These are phyloP conservation scores for Massarina eburnea DNA, from an alignment of 2,329 filamentous ascomycete species.

Conservation along the genomic window DNA sequence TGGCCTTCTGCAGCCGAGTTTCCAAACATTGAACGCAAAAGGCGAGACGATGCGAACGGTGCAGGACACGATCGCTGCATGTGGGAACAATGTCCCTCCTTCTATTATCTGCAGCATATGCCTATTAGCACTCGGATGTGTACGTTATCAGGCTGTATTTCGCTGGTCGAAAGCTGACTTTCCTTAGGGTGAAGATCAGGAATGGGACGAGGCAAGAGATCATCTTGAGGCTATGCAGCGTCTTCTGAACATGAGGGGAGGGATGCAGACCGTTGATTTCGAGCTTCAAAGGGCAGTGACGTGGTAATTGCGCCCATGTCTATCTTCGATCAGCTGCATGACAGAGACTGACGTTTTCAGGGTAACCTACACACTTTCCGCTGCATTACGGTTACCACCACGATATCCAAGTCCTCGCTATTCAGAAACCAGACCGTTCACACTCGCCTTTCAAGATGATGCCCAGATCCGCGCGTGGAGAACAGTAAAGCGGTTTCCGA, in stretches of 20 bases:
- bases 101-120: conserved; percentile 18
- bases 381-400: conserved; percentile 10
- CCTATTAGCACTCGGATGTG: conserved; percentile 20
- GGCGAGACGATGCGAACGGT: conserved; percentile 19
- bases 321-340: neutral
- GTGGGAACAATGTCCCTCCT: conserved; percentile 17
- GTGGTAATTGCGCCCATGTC: conserved; percentile 11
- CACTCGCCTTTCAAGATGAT: conserved; percentile 22
- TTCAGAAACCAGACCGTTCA: conserved; percentile 4
- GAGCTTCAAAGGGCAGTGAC: conserved; percentile 19
- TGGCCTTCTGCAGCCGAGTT: conserved; percentile 14
- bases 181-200: conserved; percentile 13
- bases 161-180: neutral
- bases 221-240: conserved; percentile 20
- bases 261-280: conserved; percentile 18
- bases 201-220: conserved; percentile 18
- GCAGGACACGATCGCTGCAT: conserved; percentile 14
- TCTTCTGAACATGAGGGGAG: conserved; percentile 15
- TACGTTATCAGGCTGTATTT: conserved; percentile 8
- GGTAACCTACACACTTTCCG: conserved; percentile 9
- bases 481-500: conserved; percentile 24
- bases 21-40: conserved; percentile 20
- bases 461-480: conserved; percentile 23
- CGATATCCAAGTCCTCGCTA: conserved; percentile 14
- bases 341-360: conserved; percentile 7